Evolutionary conservation across 177 flowering plant species (phyloP).

Genomic region (Vitis hybrid): DNA sequence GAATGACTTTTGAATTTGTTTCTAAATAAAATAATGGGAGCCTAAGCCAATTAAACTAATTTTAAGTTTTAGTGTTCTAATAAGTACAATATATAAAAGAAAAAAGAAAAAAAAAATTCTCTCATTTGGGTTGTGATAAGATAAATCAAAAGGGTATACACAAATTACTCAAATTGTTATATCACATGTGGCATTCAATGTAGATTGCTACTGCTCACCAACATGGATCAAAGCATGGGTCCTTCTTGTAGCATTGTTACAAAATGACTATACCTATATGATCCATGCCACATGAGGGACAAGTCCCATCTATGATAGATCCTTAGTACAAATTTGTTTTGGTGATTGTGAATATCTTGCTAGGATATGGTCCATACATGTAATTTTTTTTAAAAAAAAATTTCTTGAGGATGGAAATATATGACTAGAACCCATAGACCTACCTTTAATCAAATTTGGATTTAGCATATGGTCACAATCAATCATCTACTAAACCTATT

Average conservation of each 20-base stretch:
- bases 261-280: neutral
- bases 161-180: neutral
- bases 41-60: too few species aligned
- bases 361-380: neutral
- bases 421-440: too few species aligned
- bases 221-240: neutral
- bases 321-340: neutral
- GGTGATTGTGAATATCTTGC: neutral
- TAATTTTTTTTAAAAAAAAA: too few species aligned
- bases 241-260: slow-evolving; percentile 1
- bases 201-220: slow-evolving; percentile 19
- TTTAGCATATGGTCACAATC: too few species aligned
- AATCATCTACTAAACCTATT: too few species aligned
- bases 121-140: too few species aligned
- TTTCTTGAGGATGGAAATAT: too few species aligned
- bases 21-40: too few species aligned
- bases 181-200: slow-evolving; percentile 21
- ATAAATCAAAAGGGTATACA: too few species aligned
- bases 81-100: neutral
- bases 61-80: too few species aligned
- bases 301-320: neutral
- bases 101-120: neutral
- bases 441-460: too few species aligned
- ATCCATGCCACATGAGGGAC: neutral
- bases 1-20: too few species aligned